Evolutionary conservation across 805 yeast genomes (phyloP), one percentile per base, ranked within the genome.

Genomic region (Teunomyces panamensis): DNA sequence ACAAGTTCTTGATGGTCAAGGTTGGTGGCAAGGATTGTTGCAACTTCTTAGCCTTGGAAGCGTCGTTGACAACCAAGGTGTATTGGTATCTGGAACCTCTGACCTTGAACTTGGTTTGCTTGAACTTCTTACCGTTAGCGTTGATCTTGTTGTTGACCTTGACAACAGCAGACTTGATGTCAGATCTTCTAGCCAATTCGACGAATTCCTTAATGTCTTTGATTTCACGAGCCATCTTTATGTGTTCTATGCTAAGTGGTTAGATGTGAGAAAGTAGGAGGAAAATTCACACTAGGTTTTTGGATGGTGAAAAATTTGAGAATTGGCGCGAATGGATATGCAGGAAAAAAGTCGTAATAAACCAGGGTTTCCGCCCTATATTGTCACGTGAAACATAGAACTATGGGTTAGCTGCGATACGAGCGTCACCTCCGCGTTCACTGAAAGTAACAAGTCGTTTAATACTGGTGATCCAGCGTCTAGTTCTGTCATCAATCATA

Each of bases 81-180:
- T 94, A 94, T 71, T 89, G 84, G 82, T 87, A 75, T 75, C 81
- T 89, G 58, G 96, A 69, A 76, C 97, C 97, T 84, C 98, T 90
- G 70, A 94, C 89, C 88, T 94, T 94, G 91, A 94, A 94, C 80
- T 94, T 94, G 81, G 97, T 90, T 79, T 87, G 94, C 79, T 87
- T 86, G 84, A 81, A 80, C 62, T 79, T 78, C 81, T 86, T 86
- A 75, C 94, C 95, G 74, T 78, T 78, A 63, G 86, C 80, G 80
- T 83, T 84, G 69, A 85, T 64, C 78, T 86, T 85, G 73, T 81
- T 75, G 89, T 89, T 89, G 80, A 85, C 84, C 86, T 94, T 94
- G 83, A 94, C 87, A 73, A 91, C 84, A 67, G 96, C 97, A 58
- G 86, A 77, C 78, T 83, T 83, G 72, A 94, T 89, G 84, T 91